Conservation (phyloP, 176 grass and related monocot genomes). For the Saccharum spontaneum region DNA sequence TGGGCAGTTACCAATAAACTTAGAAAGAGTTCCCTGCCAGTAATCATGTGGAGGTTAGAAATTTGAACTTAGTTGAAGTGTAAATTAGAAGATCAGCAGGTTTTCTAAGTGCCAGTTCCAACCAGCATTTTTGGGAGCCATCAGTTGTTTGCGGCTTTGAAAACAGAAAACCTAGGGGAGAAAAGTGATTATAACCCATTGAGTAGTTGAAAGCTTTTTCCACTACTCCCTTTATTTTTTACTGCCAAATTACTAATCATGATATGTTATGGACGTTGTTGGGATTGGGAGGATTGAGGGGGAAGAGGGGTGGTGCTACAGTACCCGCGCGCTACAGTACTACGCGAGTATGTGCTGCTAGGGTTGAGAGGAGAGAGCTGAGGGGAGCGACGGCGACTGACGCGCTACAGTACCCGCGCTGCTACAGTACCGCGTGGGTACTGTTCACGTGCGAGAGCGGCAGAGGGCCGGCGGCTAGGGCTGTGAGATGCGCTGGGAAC, state of each 20-base stretch:
- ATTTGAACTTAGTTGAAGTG: neutral
- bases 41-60: neutral
- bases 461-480: no score
- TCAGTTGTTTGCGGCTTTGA: neutral
- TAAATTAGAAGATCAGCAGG: neutral
- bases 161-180: neutral
- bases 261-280: no score
- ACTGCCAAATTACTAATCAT: neutral
- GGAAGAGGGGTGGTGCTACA: no score
- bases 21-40: neutral
- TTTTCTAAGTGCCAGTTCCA: neutral
- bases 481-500: no score
- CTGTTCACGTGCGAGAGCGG: no score
- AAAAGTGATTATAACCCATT: neutral
- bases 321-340: no score
- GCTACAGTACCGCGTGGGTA: no score
- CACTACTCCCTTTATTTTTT: neutral
- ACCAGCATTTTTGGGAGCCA: conserved; percentile 12
- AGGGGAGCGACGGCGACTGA: no score
- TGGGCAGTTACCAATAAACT: neutral
- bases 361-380: no score
- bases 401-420: no score
- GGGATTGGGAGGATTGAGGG: no score
- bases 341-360: no score
- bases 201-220: neutral